Evolutionary conservation across 2,329 filamentous ascomycete species (phyloP).

Genomic region (Sporothrix pseudoabietina): DNA sequence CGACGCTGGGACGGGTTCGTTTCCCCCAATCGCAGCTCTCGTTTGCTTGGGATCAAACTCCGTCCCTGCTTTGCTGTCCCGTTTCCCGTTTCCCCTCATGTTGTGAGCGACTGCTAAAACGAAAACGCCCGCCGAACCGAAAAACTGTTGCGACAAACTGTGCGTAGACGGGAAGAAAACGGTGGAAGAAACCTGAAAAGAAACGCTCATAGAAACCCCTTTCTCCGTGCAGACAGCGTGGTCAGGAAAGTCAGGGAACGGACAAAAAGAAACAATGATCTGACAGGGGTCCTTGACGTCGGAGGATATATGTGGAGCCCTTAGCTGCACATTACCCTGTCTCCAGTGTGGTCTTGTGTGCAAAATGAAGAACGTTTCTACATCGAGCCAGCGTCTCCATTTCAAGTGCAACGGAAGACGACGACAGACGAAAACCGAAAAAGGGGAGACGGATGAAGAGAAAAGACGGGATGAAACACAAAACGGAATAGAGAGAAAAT

Average conservation of each 20-base stretch:
- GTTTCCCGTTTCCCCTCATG: not conserved
- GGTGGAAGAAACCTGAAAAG: not conserved
- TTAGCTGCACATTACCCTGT: not conserved
- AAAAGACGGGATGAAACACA: constrained; percentile 22
- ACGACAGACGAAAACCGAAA: not conserved
- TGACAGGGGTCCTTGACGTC: not conserved
- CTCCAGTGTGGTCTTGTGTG: not conserved
- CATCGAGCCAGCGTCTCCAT: not conserved
- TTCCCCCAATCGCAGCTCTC: not conserved
- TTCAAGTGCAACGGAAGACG: constrained; percentile 12
- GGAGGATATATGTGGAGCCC: not conserved
- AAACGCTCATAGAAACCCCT: not conserved
- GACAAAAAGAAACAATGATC: not conserved
- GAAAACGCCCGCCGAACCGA: not conserved
- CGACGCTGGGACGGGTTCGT: not conserved
- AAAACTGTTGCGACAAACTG: not conserved
- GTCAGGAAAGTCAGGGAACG: not conserved
- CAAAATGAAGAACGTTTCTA: constrained; percentile 18
- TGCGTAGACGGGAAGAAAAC: not conserved
- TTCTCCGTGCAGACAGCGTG: constrained; percentile 15
- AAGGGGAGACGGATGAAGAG: not conserved
- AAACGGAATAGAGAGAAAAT: not conserved
- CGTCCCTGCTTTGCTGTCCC: not conserved
- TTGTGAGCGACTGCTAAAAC: constrained; percentile 4
- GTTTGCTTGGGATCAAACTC: not conserved